A percentile compares a stretch with the other conserved stretches of the same genome.
Evolutionary conservation across 805 yeast species (phyloP).

Genomic region (Komagataella phaffii): DNA sequence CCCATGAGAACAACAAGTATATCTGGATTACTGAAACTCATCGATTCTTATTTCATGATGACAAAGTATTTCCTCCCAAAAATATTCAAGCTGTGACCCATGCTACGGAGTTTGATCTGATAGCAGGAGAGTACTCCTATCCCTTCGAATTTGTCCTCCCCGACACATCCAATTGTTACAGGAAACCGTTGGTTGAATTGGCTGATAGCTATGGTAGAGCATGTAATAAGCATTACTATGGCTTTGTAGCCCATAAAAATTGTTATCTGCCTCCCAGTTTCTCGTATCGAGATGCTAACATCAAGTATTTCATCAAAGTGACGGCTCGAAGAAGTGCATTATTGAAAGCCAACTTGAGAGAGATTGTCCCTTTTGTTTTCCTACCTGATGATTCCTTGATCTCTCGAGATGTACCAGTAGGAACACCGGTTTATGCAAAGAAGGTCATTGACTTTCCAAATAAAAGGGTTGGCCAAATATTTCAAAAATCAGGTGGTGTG

Average conservation of each 20-base stretch:
- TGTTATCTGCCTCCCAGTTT: conserved; percentile 14
- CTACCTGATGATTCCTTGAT: conserved; percentile 27
- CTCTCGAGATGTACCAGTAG: not conserved
- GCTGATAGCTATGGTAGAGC: not conserved
- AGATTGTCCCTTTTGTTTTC: conserved; percentile 36
- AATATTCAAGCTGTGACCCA: conserved; percentile 29
- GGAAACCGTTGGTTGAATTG: conserved; percentile 3
- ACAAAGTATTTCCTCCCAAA: conserved; percentile 37
- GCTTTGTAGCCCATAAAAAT: conserved; percentile 12
- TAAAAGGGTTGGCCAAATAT: conserved; percentile 14
- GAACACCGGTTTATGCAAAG: not conserved
- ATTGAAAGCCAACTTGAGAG: conserved; percentile 27
- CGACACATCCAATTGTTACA: conserved; percentile 22
- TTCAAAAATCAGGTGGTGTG: conserved; percentile 1
- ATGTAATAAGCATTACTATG: conserved; percentile 1
- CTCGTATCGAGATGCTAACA: conserved; percentile 17
- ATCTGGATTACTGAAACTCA: conserved; percentile 21
- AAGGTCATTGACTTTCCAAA: conserved; percentile 11
- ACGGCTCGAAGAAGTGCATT: conserved; percentile 42
- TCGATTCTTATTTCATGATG: conserved; percentile 32
- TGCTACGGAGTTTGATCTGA: conserved; percentile 29
- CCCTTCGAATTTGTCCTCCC: conserved; percentile 36
- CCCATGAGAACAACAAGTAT: conserved; percentile 1
- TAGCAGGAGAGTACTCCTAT: conserved; percentile 36
- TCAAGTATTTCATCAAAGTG: conserved; percentile 45